Percentiles rank a stretch among this genome's conserved stretches.
phyloP scores from a whole-genome alignment of 257 asterid genomes.

The Solanum lignicaule region DNA sequence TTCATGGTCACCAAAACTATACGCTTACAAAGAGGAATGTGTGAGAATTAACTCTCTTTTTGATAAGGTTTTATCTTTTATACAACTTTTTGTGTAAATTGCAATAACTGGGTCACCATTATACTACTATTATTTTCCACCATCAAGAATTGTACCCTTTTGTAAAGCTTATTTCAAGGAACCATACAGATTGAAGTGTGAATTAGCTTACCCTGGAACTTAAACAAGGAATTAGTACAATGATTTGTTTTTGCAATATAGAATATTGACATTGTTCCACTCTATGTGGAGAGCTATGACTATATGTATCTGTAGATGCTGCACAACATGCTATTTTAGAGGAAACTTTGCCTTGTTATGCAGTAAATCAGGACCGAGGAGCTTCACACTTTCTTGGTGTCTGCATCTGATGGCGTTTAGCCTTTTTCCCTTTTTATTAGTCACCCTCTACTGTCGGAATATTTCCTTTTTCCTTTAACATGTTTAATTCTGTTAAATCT shows the following conservation, averaged over 20 bases:
- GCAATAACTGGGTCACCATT: neutral
- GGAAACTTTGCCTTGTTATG: neutral
- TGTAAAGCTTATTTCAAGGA: neutral
- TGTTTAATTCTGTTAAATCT: conserved; percentile 6
- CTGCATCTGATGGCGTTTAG: neutral
- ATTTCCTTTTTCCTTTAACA: neutral
- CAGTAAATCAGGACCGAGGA: neutral
- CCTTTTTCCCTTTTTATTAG: neutral
- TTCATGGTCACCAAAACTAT: neutral
- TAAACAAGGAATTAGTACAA: neutral
- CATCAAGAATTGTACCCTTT: neutral
- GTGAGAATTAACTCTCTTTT: neutral
- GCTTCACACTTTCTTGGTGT: neutral
- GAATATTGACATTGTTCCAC: neutral
- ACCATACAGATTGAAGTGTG: neutral
- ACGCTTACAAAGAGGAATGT: neutral
- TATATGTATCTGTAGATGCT: neutral
- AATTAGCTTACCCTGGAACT: neutral
- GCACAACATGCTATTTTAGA: neutral
- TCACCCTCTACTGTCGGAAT: neutral
- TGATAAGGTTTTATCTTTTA: neutral
- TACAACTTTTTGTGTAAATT: neutral
- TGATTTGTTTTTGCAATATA: neutral
- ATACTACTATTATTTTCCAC: neutral
- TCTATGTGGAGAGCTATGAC: neutral